Evolutionary conservation across 768 basidiomycete species (phyloP).

Genomic region (Amanita phalloides): DNA sequence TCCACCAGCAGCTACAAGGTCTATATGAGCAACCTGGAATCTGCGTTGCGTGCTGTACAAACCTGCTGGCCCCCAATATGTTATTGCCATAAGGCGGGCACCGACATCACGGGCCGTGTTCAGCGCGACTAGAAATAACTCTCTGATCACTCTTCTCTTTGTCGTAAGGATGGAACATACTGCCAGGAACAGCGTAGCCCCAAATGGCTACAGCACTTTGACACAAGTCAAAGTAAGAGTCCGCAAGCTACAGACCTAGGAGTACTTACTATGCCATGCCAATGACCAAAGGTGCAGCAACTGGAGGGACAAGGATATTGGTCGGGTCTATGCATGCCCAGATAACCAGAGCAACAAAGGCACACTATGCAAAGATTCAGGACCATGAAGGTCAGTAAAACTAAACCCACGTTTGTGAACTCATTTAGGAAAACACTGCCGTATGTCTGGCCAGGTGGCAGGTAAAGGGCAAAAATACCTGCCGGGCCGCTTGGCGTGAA

Average conservation of each 20-base stretch:
- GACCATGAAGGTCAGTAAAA: background rate
- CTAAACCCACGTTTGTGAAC: slow-evolving; percentile 5
- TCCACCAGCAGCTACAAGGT: slow-evolving; percentile 34
- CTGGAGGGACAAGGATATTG: slow-evolving; percentile 46
- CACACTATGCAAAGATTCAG: slow-evolving; percentile 14
- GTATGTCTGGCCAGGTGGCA: slow-evolving; percentile 9
- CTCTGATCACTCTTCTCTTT: too few relatives aligned
- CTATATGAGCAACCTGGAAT: slow-evolving; percentile 1
- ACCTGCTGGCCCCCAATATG: slow-evolving; percentile 47
- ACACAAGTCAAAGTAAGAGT: background rate
- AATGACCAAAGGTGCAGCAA: slow-evolving; percentile 39
- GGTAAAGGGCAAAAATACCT: slow-evolving; percentile 12
- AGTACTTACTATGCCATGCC: slow-evolving; percentile 45
- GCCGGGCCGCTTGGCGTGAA: slow-evolving; percentile 10
- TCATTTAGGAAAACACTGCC: slow-evolving; percentile 10
- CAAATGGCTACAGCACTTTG: slow-evolving; percentile 45
- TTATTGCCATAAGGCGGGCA: slow-evolving; percentile 47
- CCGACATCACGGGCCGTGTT: slow-evolving; percentile 66
- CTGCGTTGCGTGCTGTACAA: slow-evolving; percentile 1
- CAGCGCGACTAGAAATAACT: slow-evolving; percentile 33
- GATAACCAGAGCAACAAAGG: slow-evolving; percentile 38
- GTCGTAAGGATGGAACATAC: slow-evolving; percentile 19
- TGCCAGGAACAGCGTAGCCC: slow-evolving; percentile 42
- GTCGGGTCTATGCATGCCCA: slow-evolving; percentile 48
- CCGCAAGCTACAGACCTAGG: background rate